Percentiles rank a stretch among this genome's conserved stretches.
Evolutionary conservation across 805 yeast genomes (phyloP).

Genomic region (Scheffersomyces ergatensis): DNA sequence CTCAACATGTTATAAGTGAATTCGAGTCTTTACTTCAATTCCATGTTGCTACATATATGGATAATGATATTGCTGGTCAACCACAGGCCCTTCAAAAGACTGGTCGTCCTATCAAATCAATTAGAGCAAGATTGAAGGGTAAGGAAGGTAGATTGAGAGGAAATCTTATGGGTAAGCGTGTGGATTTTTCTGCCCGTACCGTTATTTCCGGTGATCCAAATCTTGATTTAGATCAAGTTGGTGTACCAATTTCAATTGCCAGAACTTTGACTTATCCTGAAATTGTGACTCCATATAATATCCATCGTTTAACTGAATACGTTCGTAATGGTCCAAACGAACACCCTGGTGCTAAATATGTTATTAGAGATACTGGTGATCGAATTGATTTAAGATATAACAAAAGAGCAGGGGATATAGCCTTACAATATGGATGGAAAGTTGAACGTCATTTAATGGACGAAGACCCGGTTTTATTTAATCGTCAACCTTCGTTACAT

Average conservation of each 20-base stretch:
- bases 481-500: constrained; percentile 98
- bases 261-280: constrained; percentile 95
- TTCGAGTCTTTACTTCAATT: constrained; percentile 93
- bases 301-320: constrained; percentile 85
- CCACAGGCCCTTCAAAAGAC: constrained; percentile 98
- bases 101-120: constrained; percentile 97
- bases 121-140: constrained; percentile 99
- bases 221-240: constrained; percentile 95
- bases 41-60: constrained; percentile 99
- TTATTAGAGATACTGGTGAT: constrained; percentile 97
- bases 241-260: constrained; percentile 97
- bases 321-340: constrained; percentile 99
- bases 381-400: constrained; percentile 96
- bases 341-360: constrained; percentile 99
- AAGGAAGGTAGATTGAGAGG: constrained; percentile 99
- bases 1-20: constrained; percentile 96
- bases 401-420: constrained; percentile 97
- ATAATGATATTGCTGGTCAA: constrained; percentile 98
- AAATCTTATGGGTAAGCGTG: constrained; percentile 99
- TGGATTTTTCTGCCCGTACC: constrained; percentile 97
- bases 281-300: constrained; percentile 95
- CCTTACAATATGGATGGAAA: constrained; percentile 97
- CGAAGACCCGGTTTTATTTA: constrained; percentile 94
- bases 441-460: constrained; percentile 98
- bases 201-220: constrained; percentile 99